Percentiles rank a stretch among this genome's conserved stretches.
Conservation (phyloP, 495 filamentous ascomycete genomes). For the Delitschia confertaspora region DNA sequence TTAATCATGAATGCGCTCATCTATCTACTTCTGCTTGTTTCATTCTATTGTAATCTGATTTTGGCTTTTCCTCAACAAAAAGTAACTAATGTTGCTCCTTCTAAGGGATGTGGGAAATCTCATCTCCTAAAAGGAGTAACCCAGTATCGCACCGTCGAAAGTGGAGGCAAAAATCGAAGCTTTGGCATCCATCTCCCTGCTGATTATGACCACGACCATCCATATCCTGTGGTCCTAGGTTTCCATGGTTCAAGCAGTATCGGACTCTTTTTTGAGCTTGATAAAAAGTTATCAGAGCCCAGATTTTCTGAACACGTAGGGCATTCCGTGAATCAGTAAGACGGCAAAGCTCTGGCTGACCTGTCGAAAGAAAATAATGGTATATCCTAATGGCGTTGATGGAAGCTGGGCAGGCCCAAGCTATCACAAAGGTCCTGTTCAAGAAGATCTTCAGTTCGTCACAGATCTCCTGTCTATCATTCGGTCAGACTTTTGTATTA, state of each 20-base stretch:
- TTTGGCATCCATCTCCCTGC: conserved; percentile 14
- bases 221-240: conserved; percentile 17
- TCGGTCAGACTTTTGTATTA: conserved; percentile 7
- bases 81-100: too few relatives aligned
- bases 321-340: not conserved
- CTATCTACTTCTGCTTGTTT: too few relatives aligned
- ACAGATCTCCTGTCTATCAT: conserved; percentile 8
- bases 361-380: conserved; percentile 21
- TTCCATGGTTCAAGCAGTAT: conserved; percentile 20
- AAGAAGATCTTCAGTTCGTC: conserved; percentile 18
- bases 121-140: conserved; percentile 16
- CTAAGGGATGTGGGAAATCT: conserved; percentile 15
- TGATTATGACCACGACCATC: conserved; percentile 11
- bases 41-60: too few relatives aligned
- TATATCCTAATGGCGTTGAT: conserved; percentile 20
- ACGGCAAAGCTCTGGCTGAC: not conserved
- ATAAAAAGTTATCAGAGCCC: conserved; percentile 12
- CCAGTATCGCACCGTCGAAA: conserved; percentile 13
- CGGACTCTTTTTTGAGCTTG: conserved; percentile 18
- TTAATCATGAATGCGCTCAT: too few relatives aligned
- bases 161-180: conserved; percentile 15
- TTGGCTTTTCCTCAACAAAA: too few relatives aligned
- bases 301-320: conserved; percentile 9
- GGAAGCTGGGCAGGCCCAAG: conserved; percentile 20
- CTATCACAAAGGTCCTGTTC: conserved; percentile 15